Evolutionary conservation across 768 basidiomycete species (phyloP).

Genomic region (Suillus tomentosus): DNA sequence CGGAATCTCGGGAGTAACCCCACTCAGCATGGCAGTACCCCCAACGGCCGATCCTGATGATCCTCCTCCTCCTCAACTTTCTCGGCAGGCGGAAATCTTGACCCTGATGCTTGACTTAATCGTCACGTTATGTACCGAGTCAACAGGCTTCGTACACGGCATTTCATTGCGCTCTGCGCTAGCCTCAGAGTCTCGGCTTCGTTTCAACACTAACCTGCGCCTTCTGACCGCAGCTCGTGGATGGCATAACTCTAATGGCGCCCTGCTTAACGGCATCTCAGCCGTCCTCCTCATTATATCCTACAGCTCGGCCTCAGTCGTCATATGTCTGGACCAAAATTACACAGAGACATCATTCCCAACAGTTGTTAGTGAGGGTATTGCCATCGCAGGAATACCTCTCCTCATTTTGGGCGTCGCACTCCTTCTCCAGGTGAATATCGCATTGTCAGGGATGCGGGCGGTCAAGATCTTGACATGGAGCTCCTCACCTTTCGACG

Average conservation of each 20-base stretch:
- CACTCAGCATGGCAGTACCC: too few relatives aligned
- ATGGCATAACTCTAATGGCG: conserved; percentile 26
- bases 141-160: conserved; percentile 30
- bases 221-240: conserved; percentile 26
- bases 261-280: conserved; percentile 23
- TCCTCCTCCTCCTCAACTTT: too few relatives aligned
- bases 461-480: conserved; percentile 17
- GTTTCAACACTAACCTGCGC: conserved; percentile 33
- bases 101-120: conserved; percentile 27
- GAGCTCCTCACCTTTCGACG: conserved; percentile 29
- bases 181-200: conserved; percentile 27
- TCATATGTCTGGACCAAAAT: not conserved
- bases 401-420: not conserved
- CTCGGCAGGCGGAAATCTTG: conserved; percentile 20
- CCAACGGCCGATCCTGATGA: too few relatives aligned
- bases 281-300: conserved; percentile 31
- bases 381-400: not conserved
- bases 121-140: conserved; percentile 30
- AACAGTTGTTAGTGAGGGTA: too few relatives aligned
- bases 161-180: conserved; percentile 30
- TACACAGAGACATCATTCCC: too few relatives aligned
- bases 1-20: not conserved
- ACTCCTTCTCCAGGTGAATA: conserved; percentile 13
- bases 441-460: not conserved
- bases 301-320: conserved; percentile 28